Conservation (phyloP, 805 yeast genomes). For the Lipomyces starkeyi region DNA sequence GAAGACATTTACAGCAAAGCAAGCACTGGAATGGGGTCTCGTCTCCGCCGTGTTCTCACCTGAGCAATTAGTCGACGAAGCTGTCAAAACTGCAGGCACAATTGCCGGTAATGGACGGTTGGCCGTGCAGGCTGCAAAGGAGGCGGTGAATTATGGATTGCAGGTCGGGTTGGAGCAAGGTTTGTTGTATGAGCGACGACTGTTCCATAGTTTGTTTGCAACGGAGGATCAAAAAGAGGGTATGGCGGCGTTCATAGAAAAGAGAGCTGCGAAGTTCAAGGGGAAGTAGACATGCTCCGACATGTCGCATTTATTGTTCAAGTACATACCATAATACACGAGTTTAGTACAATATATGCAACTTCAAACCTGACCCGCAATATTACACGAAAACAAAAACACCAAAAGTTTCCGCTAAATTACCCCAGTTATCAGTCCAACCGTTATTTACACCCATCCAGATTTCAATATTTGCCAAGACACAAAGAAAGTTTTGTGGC, state of each 20-base stretch:
- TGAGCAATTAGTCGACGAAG: slow-evolving; percentile 50
- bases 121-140: slow-evolving; percentile 56
- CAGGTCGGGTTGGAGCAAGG: slow-evolving; percentile 51
- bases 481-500: background rate
- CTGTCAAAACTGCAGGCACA: slow-evolving; percentile 53
- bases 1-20: slow-evolving; percentile 50
- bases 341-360: background rate
- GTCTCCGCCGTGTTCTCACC: slow-evolving; percentile 53
- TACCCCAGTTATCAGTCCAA: background rate
- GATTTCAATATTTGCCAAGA: background rate
- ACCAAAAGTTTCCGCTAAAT: background rate
- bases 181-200: slow-evolving; percentile 51
- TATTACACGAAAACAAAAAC: slow-evolving; percentile 1
- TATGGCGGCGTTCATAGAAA: slow-evolving; percentile 57
- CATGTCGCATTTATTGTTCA: background rate
- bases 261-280: slow-evolving; percentile 37
- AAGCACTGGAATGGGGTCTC: slow-evolving; percentile 58
- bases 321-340: background rate
- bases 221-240: slow-evolving; percentile 56
- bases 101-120: slow-evolving; percentile 52
- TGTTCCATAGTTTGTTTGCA: slow-evolving; percentile 57
- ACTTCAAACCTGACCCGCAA: background rate
- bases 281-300: slow-evolving; percentile 21
- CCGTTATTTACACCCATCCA: background rate
- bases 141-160: slow-evolving; percentile 51